Conservation (phyloP, 225 moss, liverwort and hornwort genomes). For the Straminergon stramineum region DNA sequence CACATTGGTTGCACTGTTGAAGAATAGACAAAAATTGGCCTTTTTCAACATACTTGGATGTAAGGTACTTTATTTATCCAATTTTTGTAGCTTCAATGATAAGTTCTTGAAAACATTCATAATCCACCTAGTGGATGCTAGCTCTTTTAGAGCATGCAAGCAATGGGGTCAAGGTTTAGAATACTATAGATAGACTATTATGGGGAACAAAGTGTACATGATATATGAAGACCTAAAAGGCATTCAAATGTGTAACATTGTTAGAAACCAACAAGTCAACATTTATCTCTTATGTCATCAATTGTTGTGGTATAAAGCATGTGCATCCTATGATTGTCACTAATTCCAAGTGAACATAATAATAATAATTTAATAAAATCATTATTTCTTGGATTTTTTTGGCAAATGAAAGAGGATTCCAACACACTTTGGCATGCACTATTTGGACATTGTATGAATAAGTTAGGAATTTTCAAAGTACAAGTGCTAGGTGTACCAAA, state of each 20-base stretch:
- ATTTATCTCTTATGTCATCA: neutral
- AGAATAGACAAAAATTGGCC: neutral
- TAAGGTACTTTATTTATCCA: neutral
- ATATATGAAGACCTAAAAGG: neutral
- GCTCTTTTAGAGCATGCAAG: neutral
- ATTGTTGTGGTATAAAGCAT: too few species aligned
- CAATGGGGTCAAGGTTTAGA: rapidly evolving
- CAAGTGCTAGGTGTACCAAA: rapidly evolving
- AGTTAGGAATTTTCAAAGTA: neutral
- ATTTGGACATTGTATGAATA: neutral
- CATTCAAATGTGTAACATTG: neutral
- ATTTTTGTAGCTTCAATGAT: rapidly evolving
- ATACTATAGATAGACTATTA: neutral
- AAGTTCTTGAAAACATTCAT: neutral
- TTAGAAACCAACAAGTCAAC: rapidly evolving
- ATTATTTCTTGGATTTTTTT: neutral
- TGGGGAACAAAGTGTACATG: rapidly evolving
- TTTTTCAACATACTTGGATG: too few species aligned
- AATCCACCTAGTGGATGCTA: rapidly evolving
- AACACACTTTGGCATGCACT: neutral
- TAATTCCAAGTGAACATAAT: neutral
- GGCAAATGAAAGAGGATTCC: neutral
- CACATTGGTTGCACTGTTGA: rapidly evolving
- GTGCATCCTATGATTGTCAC: rapidly evolving
- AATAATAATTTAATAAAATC: too few species aligned